A percentile compares a stretch with the other conserved stretches of the same genome.
Evolutionary conservation across 139 green algal species (phyloP).

Genomic region (Tetradesmus obliquus): DNA sequence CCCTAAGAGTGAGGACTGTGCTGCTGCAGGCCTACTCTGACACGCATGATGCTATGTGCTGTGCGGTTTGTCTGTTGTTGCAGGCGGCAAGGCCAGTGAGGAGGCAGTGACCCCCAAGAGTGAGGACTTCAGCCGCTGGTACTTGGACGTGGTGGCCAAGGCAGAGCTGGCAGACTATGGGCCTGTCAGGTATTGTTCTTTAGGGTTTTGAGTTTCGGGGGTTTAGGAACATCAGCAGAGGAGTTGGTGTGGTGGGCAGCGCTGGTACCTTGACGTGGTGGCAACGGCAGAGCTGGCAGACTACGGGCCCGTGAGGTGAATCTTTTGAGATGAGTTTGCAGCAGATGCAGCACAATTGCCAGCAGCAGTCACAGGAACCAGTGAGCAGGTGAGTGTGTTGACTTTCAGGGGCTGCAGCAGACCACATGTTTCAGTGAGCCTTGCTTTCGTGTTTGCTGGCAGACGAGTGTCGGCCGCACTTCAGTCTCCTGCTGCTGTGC

Average conservation of each 20-base stretch:
- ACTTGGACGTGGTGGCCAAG: conserved; percentile 96
- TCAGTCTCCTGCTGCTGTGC: too few species aligned
- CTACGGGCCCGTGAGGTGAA: conserved; percentile 94
- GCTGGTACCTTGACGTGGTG: conserved; percentile 97
- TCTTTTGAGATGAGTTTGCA: background rate
- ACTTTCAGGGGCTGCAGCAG: too few species aligned
- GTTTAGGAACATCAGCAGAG: too few species aligned
- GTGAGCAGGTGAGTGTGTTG: background rate
- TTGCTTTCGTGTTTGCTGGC: too few species aligned
- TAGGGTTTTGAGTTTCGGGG: background rate
- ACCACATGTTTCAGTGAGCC: too few species aligned
- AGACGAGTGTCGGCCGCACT: too few species aligned
- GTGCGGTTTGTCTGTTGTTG: background rate
- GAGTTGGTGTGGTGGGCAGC: background rate
- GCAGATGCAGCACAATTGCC: background rate
- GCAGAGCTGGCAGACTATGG: conserved; percentile 98
- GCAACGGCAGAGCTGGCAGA: conserved; percentile 95
- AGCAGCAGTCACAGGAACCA: background rate
- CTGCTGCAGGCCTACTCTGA: background rate
- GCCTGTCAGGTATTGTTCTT: conserved; percentile 78
- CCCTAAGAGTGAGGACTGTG: conserved; percentile 85
- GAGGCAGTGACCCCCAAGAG: conserved; percentile 83
- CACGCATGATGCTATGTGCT: background rate
- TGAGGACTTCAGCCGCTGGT: conserved; percentile 92
- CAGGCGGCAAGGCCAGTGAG: conserved; percentile 65